Conservation (phyloP, 2,329 filamentous ascomycete species). For the Fusarium protoensiforme region DNA sequence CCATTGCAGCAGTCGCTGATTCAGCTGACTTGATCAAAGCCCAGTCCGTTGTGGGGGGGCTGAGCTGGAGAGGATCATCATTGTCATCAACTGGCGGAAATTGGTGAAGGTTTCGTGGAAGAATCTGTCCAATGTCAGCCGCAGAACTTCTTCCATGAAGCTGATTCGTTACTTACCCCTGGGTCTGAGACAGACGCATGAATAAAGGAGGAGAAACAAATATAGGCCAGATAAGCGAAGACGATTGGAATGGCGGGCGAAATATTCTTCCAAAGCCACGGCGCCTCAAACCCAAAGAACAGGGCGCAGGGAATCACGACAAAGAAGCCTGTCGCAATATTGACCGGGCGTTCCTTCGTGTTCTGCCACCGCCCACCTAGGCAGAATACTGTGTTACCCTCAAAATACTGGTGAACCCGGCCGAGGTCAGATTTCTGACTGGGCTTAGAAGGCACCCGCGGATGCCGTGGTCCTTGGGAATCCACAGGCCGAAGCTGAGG, state of each 20-base stretch:
- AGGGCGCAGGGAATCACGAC: constrained; percentile 82
- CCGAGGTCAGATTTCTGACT: constrained; percentile 52
- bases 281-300: constrained; percentile 87
- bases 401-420: constrained; percentile 91
- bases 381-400: constrained; percentile 93
- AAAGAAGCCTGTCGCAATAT: constrained; percentile 84
- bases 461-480: constrained; percentile 35
- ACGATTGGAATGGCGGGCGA: constrained; percentile 89
- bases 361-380: constrained; percentile 89
- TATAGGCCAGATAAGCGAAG: constrained; percentile 90
- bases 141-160: not conserved
- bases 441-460: constrained; percentile 35
- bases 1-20: constrained; percentile 85
- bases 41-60: constrained; percentile 93
- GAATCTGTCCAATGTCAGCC: constrained; percentile 70
- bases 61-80: constrained; percentile 83
- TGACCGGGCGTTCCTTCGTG: constrained; percentile 86
- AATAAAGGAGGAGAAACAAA: constrained; percentile 92
- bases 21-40: constrained; percentile 86
- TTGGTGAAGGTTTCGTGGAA: constrained; percentile 90
- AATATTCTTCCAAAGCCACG: constrained; percentile 86
- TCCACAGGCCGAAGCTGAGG: constrained; percentile 70
- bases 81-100: constrained; percentile 81
- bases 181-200: constrained; percentile 94
- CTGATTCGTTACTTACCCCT: constrained; percentile 72